phyloP scores from a whole-genome alignment of 1,284 basidiomycete genomes.

The Neolentinus lepideus region DNA sequence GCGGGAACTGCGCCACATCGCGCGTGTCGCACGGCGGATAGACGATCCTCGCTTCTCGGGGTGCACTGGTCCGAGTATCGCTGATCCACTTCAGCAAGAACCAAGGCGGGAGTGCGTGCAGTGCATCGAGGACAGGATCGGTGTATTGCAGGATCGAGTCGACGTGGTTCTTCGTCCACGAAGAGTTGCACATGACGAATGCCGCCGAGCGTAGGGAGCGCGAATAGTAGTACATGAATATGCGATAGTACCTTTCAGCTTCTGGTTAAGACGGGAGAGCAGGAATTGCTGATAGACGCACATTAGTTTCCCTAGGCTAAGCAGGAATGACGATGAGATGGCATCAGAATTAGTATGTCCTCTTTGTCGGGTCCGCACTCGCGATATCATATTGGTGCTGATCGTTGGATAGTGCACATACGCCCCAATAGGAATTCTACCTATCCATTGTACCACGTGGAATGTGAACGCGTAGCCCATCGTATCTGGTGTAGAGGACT shows the following conservation, averaged over 20 bases:
- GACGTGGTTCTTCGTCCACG: slow-evolving; percentile 90
- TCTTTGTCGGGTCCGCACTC: slow-evolving; percentile 57
- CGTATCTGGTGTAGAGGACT: slow-evolving; percentile 61
- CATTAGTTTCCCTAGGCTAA: slow-evolving; percentile 70
- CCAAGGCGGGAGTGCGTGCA: slow-evolving; percentile 24
- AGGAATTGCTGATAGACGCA: slow-evolving; percentile 26
- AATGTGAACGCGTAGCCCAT: slow-evolving; percentile 98
- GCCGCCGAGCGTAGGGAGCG: slow-evolving; percentile 68
- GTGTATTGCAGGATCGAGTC: slow-evolving; percentile 59
- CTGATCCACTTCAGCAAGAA: background rate
- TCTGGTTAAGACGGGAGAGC: background rate
- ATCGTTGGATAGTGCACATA: slow-evolving; percentile 98
- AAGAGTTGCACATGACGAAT: slow-evolving; percentile 90
- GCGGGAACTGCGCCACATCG: slow-evolving; percentile 57
- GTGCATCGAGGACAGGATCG: slow-evolving; percentile 36
- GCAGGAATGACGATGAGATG: slow-evolving; percentile 53
- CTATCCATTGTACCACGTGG: slow-evolving; percentile 64
- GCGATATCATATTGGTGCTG: slow-evolving; percentile 87
- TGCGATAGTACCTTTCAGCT: slow-evolving; percentile 71
- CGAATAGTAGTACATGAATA: slow-evolving; percentile 84
- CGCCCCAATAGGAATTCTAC: slow-evolving; percentile 70
- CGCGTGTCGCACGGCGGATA: slow-evolving; percentile 92
- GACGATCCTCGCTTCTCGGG: slow-evolving; percentile 37
- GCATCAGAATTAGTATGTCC: slow-evolving; percentile 64
- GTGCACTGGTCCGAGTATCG: background rate